Conservation (phyloP, 257 asterid species). For the Ilex aquifolium region DNA sequence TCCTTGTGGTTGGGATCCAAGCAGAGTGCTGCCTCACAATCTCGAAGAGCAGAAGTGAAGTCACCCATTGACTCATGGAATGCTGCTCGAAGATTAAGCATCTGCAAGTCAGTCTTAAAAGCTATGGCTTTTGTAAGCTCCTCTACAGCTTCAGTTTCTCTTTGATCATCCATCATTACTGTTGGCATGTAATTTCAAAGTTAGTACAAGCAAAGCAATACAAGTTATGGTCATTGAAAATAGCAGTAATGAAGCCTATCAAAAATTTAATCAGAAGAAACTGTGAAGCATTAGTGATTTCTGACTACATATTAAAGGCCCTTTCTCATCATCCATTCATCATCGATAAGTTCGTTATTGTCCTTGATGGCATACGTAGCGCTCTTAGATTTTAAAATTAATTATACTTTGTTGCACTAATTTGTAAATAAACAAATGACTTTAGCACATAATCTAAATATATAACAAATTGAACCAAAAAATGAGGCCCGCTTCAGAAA, state of each 20-base stretch:
- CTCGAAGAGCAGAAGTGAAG: constrained; percentile 36
- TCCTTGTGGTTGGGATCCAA: constrained; percentile 56
- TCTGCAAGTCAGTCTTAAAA: constrained; percentile 50
- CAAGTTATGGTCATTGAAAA: background rate
- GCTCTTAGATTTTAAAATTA: too few relatives aligned
- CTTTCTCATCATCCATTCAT: too few relatives aligned
- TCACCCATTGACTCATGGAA: constrained; percentile 55
- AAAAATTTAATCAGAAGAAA: too few relatives aligned
- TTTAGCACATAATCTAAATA: too few relatives aligned
- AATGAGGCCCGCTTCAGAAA: too few relatives aligned
- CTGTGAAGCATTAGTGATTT: too few relatives aligned
- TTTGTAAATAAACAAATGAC: too few relatives aligned
- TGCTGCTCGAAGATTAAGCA: constrained; percentile 59
- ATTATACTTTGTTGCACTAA: too few relatives aligned
- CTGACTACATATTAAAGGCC: too few relatives aligned
- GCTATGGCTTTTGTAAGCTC: constrained; percentile 49
- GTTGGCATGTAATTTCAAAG: constrained; percentile 13
- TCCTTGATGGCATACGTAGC: too few relatives aligned
- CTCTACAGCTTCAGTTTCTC: constrained; percentile 46
- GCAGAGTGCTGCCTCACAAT: constrained; percentile 58
- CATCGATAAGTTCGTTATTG: too few relatives aligned
- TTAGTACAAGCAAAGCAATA: constrained; percentile 8
- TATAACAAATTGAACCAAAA: too few relatives aligned
- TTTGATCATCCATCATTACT: constrained; percentile 62
- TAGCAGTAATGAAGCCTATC: background rate